Evolutionary conservation across 129 eudicot species (phyloP), one percentile per base, ranked within the genome.

Genomic region (Rutidosis leptorrhynchoides): DNA sequence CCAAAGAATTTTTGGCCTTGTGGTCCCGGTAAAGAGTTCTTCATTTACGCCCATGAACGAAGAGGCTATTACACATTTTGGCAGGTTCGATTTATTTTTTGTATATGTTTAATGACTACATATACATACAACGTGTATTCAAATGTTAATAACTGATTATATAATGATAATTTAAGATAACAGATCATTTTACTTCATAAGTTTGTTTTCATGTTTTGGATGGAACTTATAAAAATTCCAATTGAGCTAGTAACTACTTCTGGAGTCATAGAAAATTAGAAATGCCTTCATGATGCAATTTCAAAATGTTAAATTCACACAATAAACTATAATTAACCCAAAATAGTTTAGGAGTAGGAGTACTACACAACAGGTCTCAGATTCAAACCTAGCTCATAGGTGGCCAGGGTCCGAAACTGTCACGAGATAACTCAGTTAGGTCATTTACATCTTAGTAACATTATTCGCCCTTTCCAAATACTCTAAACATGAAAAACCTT

Each of bases 51-150:
- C 49, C 96, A 88, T 59, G 87, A 92, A 73, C 65, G 87, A 56
- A 73, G 98, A 78, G 95, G 97, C 59, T 90, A 87, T 84, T 90
- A 78, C 83, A 87, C 97, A 26, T 87, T 90, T 74, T 90, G 97
- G 97, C 97, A 90, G 97, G 97, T 90, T 65, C 2, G 89, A 46
- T 45, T 68, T 0, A 14, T 30, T 3, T 40, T 17, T 35, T 59
- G 11, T 74, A 10, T 53, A 17, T 61, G 7, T 79, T 48, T 43
- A 71, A 8, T 67, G 21, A 19, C 33, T 37, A n/a, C 45, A 55
- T 40, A 55, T 4, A 35, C 23, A 55, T 4, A 35, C 23, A 5
- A 25, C 27, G 28, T 45, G 61, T 23, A 40, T 55, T n/a, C 57
- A 56, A 5, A 32, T 65, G 7, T 3, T 23, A 7, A 27, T 45